A percentile compares a stretch with the other conserved stretches of the same genome.
Evolutionary conservation across 768 basidiomycete genomes (phyloP).

Genomic region (Boletus rufocinnamomeus): DNA sequence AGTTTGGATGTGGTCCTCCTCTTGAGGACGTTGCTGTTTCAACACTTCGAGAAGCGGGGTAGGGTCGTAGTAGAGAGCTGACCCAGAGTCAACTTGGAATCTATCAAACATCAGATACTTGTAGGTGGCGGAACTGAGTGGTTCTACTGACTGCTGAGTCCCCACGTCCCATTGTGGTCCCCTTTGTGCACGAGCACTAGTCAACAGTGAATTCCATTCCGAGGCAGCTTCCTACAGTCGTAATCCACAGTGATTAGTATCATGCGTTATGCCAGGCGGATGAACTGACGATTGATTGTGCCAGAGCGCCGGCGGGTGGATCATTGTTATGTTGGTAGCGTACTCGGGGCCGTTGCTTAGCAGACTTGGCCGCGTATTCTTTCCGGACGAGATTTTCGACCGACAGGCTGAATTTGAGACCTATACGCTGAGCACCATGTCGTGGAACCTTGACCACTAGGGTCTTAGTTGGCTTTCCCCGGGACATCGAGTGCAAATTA

Average conservation of each 20-base stretch:
- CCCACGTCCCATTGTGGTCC: conserved; percentile 89
- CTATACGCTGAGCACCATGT: conserved; percentile 73
- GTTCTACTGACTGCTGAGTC: conserved; percentile 70
- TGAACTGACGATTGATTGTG: conserved; percentile 64
- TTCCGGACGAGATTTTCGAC: conserved; percentile 57
- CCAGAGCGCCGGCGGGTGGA: conserved; percentile 42
- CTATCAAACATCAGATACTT: conserved; percentile 36
- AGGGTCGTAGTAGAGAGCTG: conserved; percentile 74
- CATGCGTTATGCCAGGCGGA: background rate
- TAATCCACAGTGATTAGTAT: background rate
- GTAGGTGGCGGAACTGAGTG: background rate
- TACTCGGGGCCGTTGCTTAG: conserved; percentile 32
- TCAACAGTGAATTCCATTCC: conserved; percentile 82
- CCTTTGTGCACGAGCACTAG: conserved; percentile 75
- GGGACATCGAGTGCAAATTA: conserved; percentile 23
- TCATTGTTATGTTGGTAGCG: conserved; percentile 63
- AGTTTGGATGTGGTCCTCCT: conserved; percentile 29
- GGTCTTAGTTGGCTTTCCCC: conserved; percentile 52
- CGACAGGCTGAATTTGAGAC: conserved; percentile 59
- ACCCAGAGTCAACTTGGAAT: conserved; percentile 74
- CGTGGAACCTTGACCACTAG: conserved; percentile 70
- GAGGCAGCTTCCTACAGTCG: conserved; percentile 65
- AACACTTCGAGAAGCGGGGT: conserved; percentile 56
- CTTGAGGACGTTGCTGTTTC: conserved; percentile 37
- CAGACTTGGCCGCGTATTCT: conserved; percentile 53